phyloP scores from a whole-genome alignment of 2,329 filamentous ascomycete genomes.

The Neofusicoccum parvum region DNA sequence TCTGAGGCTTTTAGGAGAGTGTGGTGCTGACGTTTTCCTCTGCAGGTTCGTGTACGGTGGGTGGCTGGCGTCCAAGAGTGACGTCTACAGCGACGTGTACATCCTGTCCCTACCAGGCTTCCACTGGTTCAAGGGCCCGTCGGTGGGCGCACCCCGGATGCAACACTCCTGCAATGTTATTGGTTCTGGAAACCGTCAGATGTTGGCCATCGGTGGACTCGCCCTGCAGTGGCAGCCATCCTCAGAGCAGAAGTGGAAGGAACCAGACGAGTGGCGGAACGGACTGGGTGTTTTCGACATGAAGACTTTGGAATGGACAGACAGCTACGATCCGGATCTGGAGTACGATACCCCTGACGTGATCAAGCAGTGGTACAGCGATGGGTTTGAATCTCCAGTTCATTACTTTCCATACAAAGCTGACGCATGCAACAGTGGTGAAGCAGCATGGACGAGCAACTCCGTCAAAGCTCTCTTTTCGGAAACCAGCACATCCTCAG shows the following conservation, averaged over 20 bases:
- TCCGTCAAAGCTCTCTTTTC: too few species aligned
- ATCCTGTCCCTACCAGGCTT: constrained; percentile 10
- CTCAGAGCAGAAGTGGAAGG: background rate
- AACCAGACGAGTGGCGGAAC: background rate
- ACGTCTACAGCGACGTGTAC: background rate
- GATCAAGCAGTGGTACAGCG: background rate
- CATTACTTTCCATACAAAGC: too few species aligned
- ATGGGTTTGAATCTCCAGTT: background rate
- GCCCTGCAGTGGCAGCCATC: background rate
- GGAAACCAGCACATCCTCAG: too few species aligned
- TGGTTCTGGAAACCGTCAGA: background rate
- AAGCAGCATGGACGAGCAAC: too few species aligned
- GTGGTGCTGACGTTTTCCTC: too few species aligned
- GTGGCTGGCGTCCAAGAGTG: background rate
- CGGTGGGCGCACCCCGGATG: background rate
- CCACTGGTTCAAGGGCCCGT: constrained; percentile 7
- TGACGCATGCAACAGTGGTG: too few species aligned
- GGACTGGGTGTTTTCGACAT: constrained; percentile 11
- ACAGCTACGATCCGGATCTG: background rate
- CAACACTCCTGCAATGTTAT: constrained; percentile 6
- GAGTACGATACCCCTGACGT: constrained; percentile 4
- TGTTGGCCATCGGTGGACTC: background rate
- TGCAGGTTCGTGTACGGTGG: constrained; percentile 3
- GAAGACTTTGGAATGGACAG: background rate
- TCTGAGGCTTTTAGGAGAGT: too few species aligned